phyloP scores from a whole-genome alignment of 306 rosid species.

The Malus orientalis region DNA sequence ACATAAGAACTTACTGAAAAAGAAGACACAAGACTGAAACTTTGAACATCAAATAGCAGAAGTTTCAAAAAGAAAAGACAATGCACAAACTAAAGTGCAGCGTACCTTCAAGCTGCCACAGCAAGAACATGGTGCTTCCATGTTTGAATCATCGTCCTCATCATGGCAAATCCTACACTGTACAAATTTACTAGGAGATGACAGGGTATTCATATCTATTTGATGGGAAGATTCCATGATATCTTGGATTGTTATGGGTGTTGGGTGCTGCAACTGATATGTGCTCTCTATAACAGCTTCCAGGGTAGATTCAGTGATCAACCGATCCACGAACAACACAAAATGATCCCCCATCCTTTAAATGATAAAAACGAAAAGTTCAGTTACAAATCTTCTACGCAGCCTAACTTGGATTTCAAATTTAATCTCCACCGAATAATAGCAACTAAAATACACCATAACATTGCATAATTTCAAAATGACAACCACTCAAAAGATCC shows the following conservation, averaged over 20 bases:
- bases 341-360: constrained; percentile 41
- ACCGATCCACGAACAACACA: constrained; percentile 30
- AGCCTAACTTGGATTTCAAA: neutral
- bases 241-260: constrained; percentile 22
- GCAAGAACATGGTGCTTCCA: constrained; percentile 89
- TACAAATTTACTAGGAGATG: constrained; percentile 31
- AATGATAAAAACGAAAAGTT: constrained; percentile 1
- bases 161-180: constrained; percentile 84
- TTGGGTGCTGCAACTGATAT: constrained; percentile 21
- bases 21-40: neutral
- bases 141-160: constrained; percentile 63
- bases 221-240: constrained; percentile 24
- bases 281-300: constrained; percentile 27
- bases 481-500: neutral
- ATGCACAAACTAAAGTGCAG: neutral
- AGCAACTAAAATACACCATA: neutral
- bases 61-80: neutral
- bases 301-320: constrained; percentile 34
- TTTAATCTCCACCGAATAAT: neutral
- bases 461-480: neutral
- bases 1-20: neutral
- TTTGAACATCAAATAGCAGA: neutral
- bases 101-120: constrained; percentile 80
- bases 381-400: neutral
- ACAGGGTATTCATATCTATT: constrained; percentile 26